Base-by-base conservation (phyloP, 2,329 filamentous ascomycete species). In the Podosphaera fusca region DNA sequence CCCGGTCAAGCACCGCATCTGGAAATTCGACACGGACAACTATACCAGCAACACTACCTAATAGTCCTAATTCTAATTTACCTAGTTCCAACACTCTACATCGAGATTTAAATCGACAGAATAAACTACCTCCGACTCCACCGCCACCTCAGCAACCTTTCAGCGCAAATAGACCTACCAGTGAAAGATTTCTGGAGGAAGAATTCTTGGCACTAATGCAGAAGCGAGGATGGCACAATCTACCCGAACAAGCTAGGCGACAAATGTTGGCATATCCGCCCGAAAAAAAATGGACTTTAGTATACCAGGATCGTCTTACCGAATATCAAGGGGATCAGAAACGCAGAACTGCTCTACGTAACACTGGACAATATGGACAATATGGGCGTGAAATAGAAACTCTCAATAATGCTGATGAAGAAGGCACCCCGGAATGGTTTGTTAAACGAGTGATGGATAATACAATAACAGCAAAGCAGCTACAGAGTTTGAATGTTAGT, bases 371-470 rank as follows among this genome's bases (percentile, higher is more conserved):
- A 61, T 84, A 82, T 62, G 74, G 80, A 84, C 62, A 86, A 61
- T 85, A 82, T 62, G 74, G 76, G 80, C 85, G 62, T 58, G 79
- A 78, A 68, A 69, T 79, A 59, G 82, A 85, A 63, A 78, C 90
- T 59, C 77, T 87, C 46, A 79, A 81, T 47, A 81, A 86, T 63
- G 87, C 87, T 6, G 89, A 95, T 67, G 90, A 96, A 68, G 92
- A 96, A 69, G 90, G 89, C 50, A 94, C 87, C 55, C 92, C 92
- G 2, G 90, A 96, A 71, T 98, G 90, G 90, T 98, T 95, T 69
- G 90, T 98, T 56, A 85, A 87, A 67, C 90, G 87, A 68, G 86
- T 96, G 59, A 87, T 96, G 85, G 90, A 96, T 69, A 94, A 95
- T 70, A 86, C 81, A 60, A 87, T 96, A 62, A 87, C 89, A 56